Percentiles rank a stretch among this genome's conserved stretches.
Conservation (phyloP, 345 rosid species). For the Eucalyptus cladocalyx region DNA sequence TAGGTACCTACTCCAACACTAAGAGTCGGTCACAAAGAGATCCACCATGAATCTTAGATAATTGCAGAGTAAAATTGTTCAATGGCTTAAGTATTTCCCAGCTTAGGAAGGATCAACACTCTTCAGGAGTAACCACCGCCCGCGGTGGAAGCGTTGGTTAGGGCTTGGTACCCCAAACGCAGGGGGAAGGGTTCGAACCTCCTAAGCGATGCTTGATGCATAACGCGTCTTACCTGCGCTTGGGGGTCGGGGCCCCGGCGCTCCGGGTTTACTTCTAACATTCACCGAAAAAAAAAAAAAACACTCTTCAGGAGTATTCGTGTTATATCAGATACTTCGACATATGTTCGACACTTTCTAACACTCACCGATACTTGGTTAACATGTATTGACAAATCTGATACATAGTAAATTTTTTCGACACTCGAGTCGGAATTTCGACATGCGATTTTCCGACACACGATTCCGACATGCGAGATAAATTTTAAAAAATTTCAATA, state of each 20-base stretch:
- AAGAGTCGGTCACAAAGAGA: neutral
- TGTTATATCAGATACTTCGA: fast-evolving
- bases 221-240: too few species aligned
- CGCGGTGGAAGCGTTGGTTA: too few species aligned
- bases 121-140: fast-evolving
- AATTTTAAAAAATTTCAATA: fast-evolving
- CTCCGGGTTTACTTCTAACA: too few species aligned
- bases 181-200: too few species aligned
- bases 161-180: too few species aligned
- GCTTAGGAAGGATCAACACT: fast-evolving
- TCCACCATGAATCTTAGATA: neutral
- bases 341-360: fast-evolving
- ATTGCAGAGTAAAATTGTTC: neutral
- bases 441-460: too few species aligned
- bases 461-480: fast-evolving
- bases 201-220: too few species aligned
- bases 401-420: too few species aligned
- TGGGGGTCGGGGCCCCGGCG: too few species aligned
- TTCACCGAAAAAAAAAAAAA: too few species aligned
- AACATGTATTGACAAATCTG: too few species aligned
- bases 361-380: too few species aligned
- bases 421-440: fast-evolving
- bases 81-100: neutral
- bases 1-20: neutral
- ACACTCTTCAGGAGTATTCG: fast-evolving